Evolutionary conservation across 1,139 yeast species (phyloP).

Genomic region (Saccharomyces hybrid): DNA sequence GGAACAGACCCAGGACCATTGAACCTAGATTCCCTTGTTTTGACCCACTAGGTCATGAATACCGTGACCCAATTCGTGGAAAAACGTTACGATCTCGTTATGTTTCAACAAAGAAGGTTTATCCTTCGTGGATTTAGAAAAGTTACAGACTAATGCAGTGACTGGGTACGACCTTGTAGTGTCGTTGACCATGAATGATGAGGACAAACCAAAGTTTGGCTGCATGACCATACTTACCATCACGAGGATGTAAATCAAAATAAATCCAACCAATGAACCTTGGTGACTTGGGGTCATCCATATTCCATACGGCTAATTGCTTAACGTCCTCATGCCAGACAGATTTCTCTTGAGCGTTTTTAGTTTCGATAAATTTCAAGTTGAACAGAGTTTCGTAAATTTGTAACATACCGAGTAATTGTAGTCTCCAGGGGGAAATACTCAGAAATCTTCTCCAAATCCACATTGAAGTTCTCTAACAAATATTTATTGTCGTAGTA

Average conservation of each 20-base stretch:
- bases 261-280: slow-evolving; percentile 71
- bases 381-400: slow-evolving; percentile 64
- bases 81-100: slow-evolving; percentile 71
- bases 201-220: slow-evolving; percentile 68
- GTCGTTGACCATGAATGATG: slow-evolving; percentile 48
- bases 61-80: slow-evolving; percentile 89
- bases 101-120: slow-evolving; percentile 75
- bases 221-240: slow-evolving; percentile 81
- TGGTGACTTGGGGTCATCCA: slow-evolving; percentile 41
- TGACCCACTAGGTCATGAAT: slow-evolving; percentile 68
- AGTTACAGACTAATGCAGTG: slow-evolving; percentile 77
- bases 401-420: slow-evolving; percentile 55
- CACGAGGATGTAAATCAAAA: slow-evolving; percentile 78
- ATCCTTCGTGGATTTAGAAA: slow-evolving; percentile 62
- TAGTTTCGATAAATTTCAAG: slow-evolving; percentile 53
- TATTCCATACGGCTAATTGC: slow-evolving; percentile 65
- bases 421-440: slow-evolving; percentile 71
- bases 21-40: slow-evolving; percentile 57
- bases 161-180: slow-evolving; percentile 56
- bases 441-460: slow-evolving; percentile 62
- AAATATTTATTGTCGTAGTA: slow-evolving; percentile 58
- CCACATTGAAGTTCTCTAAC: slow-evolving; percentile 63
- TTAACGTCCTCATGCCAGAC: slow-evolving; percentile 78
- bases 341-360: slow-evolving; percentile 33
- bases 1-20: slow-evolving; percentile 67